Percentiles rank a stretch among this genome's conserved stretches.
Evolutionary conservation across 2,329 filamentous ascomycete genomes (phyloP).

Genomic region (Ascocoryne sarcoides): DNA sequence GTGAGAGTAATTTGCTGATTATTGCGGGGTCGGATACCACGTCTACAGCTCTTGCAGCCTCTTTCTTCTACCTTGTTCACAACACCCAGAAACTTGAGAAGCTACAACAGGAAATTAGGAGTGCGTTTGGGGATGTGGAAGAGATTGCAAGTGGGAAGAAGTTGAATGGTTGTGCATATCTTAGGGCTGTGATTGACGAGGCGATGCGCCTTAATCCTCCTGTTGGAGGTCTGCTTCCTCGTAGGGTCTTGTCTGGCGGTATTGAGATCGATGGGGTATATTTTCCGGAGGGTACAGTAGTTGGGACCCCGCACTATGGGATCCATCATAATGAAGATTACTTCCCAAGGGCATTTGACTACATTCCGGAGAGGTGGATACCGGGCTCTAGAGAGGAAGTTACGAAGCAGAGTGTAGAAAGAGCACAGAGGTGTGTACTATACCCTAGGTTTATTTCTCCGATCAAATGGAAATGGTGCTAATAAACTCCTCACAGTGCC

Average conservation of each 20-base stretch:
- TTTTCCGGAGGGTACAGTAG: conserved; percentile 34
- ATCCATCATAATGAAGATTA: conserved; percentile 36
- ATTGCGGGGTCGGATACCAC: conserved; percentile 33
- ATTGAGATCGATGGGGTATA: conserved; percentile 19
- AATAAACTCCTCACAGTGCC: no score
- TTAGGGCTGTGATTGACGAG: conserved; percentile 35
- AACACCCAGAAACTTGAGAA: neutral
- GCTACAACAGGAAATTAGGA: neutral
- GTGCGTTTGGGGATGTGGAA: conserved; percentile 17
- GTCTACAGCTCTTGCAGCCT: conserved; percentile 16
- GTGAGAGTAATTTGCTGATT: conserved; percentile 20
- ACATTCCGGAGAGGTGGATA: conserved; percentile 39
- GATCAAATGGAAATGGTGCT: no score
- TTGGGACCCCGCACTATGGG: conserved; percentile 36
- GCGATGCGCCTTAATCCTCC: conserved; percentile 25
- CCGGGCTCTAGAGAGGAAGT: conserved; percentile 6
- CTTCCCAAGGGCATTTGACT: conserved; percentile 34
- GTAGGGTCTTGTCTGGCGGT: conserved; percentile 14
- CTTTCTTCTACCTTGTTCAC: conserved; percentile 6
- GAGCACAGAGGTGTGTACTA: no score
- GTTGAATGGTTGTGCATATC: conserved; percentile 31
- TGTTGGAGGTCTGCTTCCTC: conserved; percentile 19
- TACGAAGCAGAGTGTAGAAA: conserved; percentile 16
- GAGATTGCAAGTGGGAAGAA: conserved; percentile 26
- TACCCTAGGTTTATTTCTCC: no score